These are phyloP conservation scores for Saturnispora sanitii DNA, from an alignment of 805 yeast genomes.

Conservation along the genomic window DNA sequence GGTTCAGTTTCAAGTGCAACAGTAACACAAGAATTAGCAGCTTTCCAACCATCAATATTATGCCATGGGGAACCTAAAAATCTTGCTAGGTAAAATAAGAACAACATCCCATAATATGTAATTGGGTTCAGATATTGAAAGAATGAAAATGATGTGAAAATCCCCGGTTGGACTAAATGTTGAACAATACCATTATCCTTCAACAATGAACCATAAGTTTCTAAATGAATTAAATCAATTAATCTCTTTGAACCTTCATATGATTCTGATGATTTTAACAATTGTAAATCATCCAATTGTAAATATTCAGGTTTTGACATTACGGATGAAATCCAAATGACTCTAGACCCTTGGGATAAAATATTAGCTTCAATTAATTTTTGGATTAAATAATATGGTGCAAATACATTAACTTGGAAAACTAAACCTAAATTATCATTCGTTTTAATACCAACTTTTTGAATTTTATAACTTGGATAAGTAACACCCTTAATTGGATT, in stretches of 20 bases:
- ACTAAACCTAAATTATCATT: constrained; percentile 76
- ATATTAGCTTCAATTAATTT: constrained; percentile 44
- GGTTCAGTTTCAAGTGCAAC: constrained; percentile 49
- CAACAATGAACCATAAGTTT: constrained; percentile 45
- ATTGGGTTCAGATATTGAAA: constrained; percentile 64
- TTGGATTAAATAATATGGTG: constrained; percentile 80
- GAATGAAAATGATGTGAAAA: constrained; percentile 76
- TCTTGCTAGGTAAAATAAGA: constrained; percentile 76
- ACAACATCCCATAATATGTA: constrained; percentile 78
- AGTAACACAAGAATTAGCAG: constrained; percentile 79
- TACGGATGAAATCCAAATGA: constrained; percentile 80
- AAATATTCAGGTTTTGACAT: constrained; percentile 71
- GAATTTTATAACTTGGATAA: constrained; percentile 76
- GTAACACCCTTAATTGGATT: constrained; percentile 81
- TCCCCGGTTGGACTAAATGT: constrained; percentile 88
- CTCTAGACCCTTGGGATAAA: constrained; percentile 34
- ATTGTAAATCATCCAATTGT: constrained; percentile 65
- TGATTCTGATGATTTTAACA: constrained; percentile 51
- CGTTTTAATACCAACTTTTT: constrained; percentile 66
- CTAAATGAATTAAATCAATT: constrained; percentile 74
- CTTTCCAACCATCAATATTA: constrained; percentile 77
- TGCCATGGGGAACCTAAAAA: constrained; percentile 81
- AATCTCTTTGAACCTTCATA: constrained; percentile 90
- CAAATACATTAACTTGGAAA: constrained; percentile 94
- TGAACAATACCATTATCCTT: constrained; percentile 48